These are phyloP conservation scores for Hyphodiscus hymeniophilus DNA, from an alignment of 495 filamentous ascomycete species.

Conservation along the genomic window DNA sequence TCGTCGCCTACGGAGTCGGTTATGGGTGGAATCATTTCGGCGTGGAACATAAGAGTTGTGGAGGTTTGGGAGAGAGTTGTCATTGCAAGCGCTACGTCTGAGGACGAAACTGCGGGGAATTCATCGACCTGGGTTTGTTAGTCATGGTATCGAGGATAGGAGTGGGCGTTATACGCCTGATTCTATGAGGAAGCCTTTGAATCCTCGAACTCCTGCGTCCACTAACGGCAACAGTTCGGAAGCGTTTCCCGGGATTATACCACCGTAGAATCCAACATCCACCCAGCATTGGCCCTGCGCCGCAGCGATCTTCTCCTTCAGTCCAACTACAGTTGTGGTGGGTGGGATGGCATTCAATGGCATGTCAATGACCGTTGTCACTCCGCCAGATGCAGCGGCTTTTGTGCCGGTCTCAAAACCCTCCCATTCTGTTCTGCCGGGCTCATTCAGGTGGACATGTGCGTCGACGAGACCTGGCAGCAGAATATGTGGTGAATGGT, in stretches of 20 bases:
- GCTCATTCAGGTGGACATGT: slow-evolving; percentile 97
- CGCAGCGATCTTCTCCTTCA: slow-evolving; percentile 79
- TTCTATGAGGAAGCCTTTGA: slow-evolving; percentile 97
- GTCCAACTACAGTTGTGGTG: slow-evolving; percentile 77
- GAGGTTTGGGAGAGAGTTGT: slow-evolving; percentile 61
- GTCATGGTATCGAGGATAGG: background rate
- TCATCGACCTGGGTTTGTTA: slow-evolving; percentile 64
- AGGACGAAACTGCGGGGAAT: slow-evolving; percentile 80
- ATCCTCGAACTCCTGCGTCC: slow-evolving; percentile 78
- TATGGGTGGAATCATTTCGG: slow-evolving; percentile 93
- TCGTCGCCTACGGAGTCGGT: slow-evolving; percentile 73
- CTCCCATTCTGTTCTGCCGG: slow-evolving; percentile 96
- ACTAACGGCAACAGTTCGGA: slow-evolving; percentile 73
- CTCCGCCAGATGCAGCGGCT: slow-evolving; percentile 91
- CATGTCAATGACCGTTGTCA: slow-evolving; percentile 99
- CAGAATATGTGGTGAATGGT: slow-evolving; percentile 81
- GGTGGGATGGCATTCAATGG: slow-evolving; percentile 95
- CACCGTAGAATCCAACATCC: slow-evolving; percentile 96
- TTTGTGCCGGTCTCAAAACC: slow-evolving; percentile 91
- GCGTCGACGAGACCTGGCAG: slow-evolving; percentile 93
- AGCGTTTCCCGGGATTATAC: slow-evolving; percentile 86
- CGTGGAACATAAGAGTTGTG: slow-evolving; percentile 96
- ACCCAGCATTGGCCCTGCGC: slow-evolving; percentile 93
- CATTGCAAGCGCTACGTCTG: slow-evolving; percentile 75
- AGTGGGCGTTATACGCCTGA: slow-evolving; percentile 64